Percentiles rank a stretch among this genome's conserved stretches.
Conservation (phyloP, 1,284 basidiomycete species). For the Chiua sp. region DNA sequence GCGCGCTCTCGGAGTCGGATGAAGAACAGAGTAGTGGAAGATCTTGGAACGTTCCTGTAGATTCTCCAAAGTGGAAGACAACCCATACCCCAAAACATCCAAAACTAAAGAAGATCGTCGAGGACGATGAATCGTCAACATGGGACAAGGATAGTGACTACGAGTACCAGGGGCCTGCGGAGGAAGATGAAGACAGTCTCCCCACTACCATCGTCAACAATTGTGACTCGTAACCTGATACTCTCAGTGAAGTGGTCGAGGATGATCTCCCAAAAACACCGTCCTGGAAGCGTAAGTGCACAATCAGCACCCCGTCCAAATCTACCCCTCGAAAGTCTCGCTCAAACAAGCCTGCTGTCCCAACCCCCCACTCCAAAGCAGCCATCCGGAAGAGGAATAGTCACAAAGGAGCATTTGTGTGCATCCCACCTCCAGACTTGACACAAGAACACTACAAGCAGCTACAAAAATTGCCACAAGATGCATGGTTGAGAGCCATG, state of each 20-base stretch:
- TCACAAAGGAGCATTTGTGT: constrained; percentile 39
- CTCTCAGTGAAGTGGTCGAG: constrained; percentile 6
- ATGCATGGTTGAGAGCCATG: constrained; percentile 87
- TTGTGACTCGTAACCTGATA: constrained; percentile 13
- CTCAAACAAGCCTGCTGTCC: constrained; percentile 46
- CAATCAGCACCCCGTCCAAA: constrained; percentile 32
- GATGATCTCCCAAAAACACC: constrained; percentile 41
- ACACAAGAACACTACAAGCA: constrained; percentile 41
- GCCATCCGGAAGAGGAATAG: constrained; percentile 50
- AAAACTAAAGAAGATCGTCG: constrained; percentile 24
- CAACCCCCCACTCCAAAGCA: constrained; percentile 73
- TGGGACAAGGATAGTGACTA: constrained; percentile 27
- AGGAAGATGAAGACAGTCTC: constrained; percentile 19
- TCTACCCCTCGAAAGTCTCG: constrained; percentile 38
- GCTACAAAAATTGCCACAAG: constrained; percentile 58
- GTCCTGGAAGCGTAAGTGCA: constrained; percentile 43
- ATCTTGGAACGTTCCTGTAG: constrained; percentile 33
- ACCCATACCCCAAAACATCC: constrained; percentile 19
- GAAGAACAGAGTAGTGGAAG: constrained; percentile 36
- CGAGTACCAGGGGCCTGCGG: constrained; percentile 20
- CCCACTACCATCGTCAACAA: constrained; percentile 7
- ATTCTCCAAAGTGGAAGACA: constrained; percentile 11
- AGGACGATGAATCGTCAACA: constrained; percentile 23
- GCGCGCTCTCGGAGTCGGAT: constrained; percentile 39
- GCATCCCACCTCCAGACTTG: constrained; percentile 43